Base-by-base conservation (phyloP, 2,329 filamentous ascomycete genomes). In the Stachybotrys echinatus region DNA sequence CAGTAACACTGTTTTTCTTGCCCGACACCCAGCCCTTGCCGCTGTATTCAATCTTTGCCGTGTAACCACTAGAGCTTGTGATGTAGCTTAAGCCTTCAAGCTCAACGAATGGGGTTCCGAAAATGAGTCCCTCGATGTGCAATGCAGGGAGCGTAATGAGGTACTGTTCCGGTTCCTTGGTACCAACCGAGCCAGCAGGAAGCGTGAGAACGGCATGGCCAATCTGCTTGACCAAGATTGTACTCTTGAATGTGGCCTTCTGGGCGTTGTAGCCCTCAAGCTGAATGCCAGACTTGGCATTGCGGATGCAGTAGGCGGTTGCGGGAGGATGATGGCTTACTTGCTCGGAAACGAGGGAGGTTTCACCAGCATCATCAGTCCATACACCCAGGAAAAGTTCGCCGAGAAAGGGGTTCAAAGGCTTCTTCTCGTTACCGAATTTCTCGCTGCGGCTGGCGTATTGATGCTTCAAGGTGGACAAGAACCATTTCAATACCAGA, bases 1-100 rank as follows among this genome's bases (percentile, higher is more conserved):
- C 92, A 12, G 76, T 83, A 66, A 97, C 90, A 50, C 80, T 88
- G 74, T 97, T 97, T 76, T 96, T 96, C 78, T 95, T 95, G 57
- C 92, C 94, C 43, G 87, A 91, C 10, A 99, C 71, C 92, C 92
- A 99, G 51, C 92, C 92, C 66, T 90, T 92, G 61, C 92, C 92
- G 53, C 84, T 88, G 74, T 96, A 99, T 66, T 96, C 90, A 62
- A 97, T 88, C 73, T 90, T 92, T 55, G 89, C 82, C 5, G 90
- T 87, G 73, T 87, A 96, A 48, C 94, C 92, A 3, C 85, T 87
- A 21, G 87, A 94, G 55, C 89, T 94, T 50, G 84, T 82, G 61
- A 99, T 96, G 71, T 88, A 89, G 58, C 88, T 91, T 53, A 80
- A 82, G 61, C 87, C 86, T 63, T 96, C 90, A 42, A 97, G 80